A percentile compares a stretch with the other conserved stretches of the same genome.
Conservation (phyloP, 805 yeast genomes). For the Saccharomycopsis fibuligera region DNA sequence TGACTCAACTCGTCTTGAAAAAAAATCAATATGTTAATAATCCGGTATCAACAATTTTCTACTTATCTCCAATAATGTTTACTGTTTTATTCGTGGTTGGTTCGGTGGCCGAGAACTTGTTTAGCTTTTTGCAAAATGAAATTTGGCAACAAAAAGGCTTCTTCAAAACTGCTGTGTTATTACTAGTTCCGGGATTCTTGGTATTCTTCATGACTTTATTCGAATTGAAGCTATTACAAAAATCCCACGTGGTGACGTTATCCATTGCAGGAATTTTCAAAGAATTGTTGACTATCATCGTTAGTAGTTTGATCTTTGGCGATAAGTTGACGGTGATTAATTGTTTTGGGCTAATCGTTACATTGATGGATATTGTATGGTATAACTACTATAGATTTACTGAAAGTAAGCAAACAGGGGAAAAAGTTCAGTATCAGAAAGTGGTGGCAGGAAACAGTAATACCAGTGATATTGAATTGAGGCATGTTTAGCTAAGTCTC, state of each 20-base stretch:
- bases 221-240: conserved; percentile 76
- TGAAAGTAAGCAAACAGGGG: conserved; percentile 21
- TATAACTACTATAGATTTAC: conserved; percentile 64
- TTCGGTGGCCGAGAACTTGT: conserved; percentile 49
- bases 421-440: not conserved
- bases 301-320: conserved; percentile 62
- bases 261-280: conserved; percentile 91
- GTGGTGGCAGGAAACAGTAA: not conserved
- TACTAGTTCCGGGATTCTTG: conserved; percentile 75
- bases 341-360: conserved; percentile 64
- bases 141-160: conserved; percentile 65
- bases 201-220: conserved; percentile 88
- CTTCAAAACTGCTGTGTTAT: conserved; percentile 44
- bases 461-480: not conserved
- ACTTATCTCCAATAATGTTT: conserved; percentile 82
- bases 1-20: conserved; percentile 76
- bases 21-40: conserved; percentile 53
- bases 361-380: conserved; percentile 74
- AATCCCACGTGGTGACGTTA: conserved; percentile 78
- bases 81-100: conserved; percentile 57
- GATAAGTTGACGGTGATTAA: conserved; percentile 67
- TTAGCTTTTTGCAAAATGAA: conserved; percentile 41
- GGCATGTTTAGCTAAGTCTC: not conserved
- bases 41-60: conserved; percentile 79
- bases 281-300: conserved; percentile 75